A percentile compares a stretch with the other conserved stretches of the same genome.
Evolutionary conservation across 345 rosid genomes (phyloP).

Genomic region (Mangifera indica): DNA sequence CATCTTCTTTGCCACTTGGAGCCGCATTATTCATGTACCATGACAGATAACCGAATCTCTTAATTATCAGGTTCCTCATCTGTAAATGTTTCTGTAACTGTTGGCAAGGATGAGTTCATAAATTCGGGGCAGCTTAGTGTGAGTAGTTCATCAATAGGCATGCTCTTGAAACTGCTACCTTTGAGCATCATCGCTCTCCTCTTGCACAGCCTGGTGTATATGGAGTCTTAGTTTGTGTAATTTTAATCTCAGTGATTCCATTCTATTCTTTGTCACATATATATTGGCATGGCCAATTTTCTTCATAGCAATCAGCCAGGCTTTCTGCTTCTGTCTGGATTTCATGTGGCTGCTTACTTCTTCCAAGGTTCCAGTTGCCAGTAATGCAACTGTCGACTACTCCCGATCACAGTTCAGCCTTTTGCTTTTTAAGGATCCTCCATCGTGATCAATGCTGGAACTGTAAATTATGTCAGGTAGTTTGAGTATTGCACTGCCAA

Average conservation of each 20-base stretch:
- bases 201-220: conserved; percentile 32
- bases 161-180: conserved; percentile 41
- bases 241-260: conserved; percentile 20
- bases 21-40: background rate
- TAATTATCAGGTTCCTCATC: conserved; percentile 62
- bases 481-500: conserved; percentile 10
- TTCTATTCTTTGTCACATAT: conserved; percentile 30
- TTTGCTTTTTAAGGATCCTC: conserved; percentile 23
- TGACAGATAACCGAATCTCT: conserved; percentile 1
- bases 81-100: conserved; percentile 82
- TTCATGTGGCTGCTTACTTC: conserved; percentile 17
- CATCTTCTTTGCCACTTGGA: background rate
- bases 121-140: conserved; percentile 51
- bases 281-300: conserved; percentile 21
- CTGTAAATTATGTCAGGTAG: conserved; percentile 32
- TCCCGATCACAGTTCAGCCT: conserved; percentile 10
- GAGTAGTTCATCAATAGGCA: conserved; percentile 45
- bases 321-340: conserved; percentile 19
- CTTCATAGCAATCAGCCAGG: conserved; percentile 31
- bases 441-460: conserved; percentile 12
- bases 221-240: conserved; percentile 42
- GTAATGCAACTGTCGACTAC: conserved; percentile 15
- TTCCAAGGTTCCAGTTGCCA: conserved; percentile 12
- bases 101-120: conserved; percentile 64
- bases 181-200: conserved; percentile 35